Evolutionary conservation across 257 asterid species (phyloP).

Genomic region (Solanum raphanifolium): DNA sequence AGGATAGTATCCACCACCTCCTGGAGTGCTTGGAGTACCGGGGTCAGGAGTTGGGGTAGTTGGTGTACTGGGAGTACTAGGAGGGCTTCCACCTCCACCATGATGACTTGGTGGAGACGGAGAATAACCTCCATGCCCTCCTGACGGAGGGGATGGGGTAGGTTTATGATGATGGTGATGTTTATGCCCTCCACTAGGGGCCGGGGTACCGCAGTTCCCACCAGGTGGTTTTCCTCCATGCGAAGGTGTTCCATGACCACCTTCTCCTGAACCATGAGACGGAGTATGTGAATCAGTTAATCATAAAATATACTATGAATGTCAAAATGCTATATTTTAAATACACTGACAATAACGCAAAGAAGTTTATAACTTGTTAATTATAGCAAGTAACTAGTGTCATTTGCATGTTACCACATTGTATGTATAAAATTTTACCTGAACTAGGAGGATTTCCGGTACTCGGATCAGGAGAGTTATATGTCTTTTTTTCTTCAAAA

Average conservation of each 20-base stretch:
- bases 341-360: not conserved
- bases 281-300: slow-evolving; percentile 25
- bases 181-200: slow-evolving; percentile 52
- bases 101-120: not conserved
- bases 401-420: not conserved
- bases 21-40: not conserved
- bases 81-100: not conserved
- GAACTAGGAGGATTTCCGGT: slow-evolving; percentile 32
- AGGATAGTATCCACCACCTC: not conserved
- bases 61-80: not conserved
- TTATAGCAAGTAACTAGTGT: not conserved
- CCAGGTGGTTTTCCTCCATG: slow-evolving; percentile 40
- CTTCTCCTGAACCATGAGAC: not conserved
- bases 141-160: slow-evolving; percentile 26
- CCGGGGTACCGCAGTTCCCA: slow-evolving; percentile 52
- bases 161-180: slow-evolving; percentile 33
- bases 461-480: slow-evolving; percentile 45
- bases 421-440: slow-evolving; percentile 6
- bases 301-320: not conserved
- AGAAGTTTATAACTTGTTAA: not conserved
- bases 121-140: slow-evolving; percentile 12
- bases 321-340: not conserved
- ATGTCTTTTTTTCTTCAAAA: slow-evolving; percentile 50
- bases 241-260: slow-evolving; percentile 11
- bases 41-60: not conserved